A percentile compares a stretch with the other conserved stretches of the same genome.
Conservation (phyloP, 1,284 basidiomycete species). For the Papiliotrema nemorosa region DNA sequence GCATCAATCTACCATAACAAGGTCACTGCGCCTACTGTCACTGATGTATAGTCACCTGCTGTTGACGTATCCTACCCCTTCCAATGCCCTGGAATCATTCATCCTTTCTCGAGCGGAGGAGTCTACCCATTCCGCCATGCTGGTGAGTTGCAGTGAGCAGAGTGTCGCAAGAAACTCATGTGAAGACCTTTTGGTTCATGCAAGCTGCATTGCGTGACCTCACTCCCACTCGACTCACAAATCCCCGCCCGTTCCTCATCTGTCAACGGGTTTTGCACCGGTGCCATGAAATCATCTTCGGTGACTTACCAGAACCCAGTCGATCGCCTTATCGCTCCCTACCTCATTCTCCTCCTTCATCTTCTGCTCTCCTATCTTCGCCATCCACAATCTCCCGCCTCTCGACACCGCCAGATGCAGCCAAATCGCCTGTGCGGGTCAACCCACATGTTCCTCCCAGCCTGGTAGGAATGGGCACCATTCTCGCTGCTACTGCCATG, state of each 20-base stretch:
- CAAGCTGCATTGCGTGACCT: conserved; percentile 89
- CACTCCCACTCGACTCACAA: conserved; percentile 57
- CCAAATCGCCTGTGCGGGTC: conserved; percentile 53
- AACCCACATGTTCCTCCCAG: conserved; percentile 69
- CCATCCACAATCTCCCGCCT: conserved; percentile 3
- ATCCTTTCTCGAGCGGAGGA: conserved; percentile 79
- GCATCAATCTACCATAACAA: conserved; percentile 11
- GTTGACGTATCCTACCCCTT: conserved; percentile 81
- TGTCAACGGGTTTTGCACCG: conserved; percentile 89
- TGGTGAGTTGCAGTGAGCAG: conserved; percentile 60
- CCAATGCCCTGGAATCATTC: conserved; percentile 85
- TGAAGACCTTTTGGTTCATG: conserved; percentile 94
- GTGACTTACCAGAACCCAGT: conserved; percentile 68
- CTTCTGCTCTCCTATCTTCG: conserved; percentile 15
- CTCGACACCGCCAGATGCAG: not conserved
- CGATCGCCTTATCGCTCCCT: conserved; percentile 61
- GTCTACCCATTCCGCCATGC: conserved; percentile 89
- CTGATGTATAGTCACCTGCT: conserved; percentile 69
- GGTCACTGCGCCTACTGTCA: not conserved
- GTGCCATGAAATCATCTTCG: conserved; percentile 96
- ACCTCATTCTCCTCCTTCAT: conserved; percentile 42
- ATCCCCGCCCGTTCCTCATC: conserved; percentile 78
- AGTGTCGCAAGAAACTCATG: conserved; percentile 17
- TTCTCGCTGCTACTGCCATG: conserved; percentile 73
- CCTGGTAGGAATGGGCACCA: conserved; percentile 78